Percentiles rank a stretch among this genome's conserved stretches.
These are phyloP conservation scores for Cicer judaicum DNA, from an alignment of 306 rosid species.

Conservation along the genomic window DNA sequence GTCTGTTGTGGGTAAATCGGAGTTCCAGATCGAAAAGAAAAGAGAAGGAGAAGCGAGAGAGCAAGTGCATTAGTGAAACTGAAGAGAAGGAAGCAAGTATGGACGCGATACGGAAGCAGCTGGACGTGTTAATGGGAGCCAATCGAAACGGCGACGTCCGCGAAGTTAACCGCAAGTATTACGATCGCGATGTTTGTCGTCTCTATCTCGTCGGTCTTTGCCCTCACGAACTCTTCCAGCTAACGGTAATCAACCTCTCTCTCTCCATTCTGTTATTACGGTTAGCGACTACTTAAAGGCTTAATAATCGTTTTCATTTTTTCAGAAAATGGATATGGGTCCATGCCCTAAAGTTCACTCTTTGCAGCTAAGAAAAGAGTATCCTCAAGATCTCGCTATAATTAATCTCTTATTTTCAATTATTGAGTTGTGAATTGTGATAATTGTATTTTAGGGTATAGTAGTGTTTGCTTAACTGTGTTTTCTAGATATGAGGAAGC, in stretches of 20 bases:
- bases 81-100: constrained; percentile 36
- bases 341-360: constrained; percentile 99
- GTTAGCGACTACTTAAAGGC: constrained; percentile 1
- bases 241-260: constrained; percentile 62
- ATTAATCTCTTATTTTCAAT: background rate
- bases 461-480: constrained; percentile 52
- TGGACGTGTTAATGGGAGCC: constrained; percentile 97
- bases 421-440: background rate
- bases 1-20: background rate
- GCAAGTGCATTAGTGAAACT: background rate
- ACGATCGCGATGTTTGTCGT: constrained; percentile 96
- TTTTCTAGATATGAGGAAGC: constrained; percentile 84
- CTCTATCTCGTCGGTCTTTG: constrained; percentile 96
- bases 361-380: constrained; percentile 98
- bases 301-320: constrained; percentile 5
- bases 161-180: constrained; percentile 95
- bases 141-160: constrained; percentile 98
- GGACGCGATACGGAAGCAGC: constrained; percentile 98
- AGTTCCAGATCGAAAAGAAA: constrained; percentile 24
- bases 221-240: constrained; percentile 96
- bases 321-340: constrained; percentile 99
- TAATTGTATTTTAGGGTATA: constrained; percentile 3
- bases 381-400: constrained; percentile 61
- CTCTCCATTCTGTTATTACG: background rate
- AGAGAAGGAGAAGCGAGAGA: background rate